These are phyloP conservation scores for Elsinoe fawcettii DNA, from an alignment of 2,329 filamentous ascomycete genomes.

Conservation along the genomic window DNA sequence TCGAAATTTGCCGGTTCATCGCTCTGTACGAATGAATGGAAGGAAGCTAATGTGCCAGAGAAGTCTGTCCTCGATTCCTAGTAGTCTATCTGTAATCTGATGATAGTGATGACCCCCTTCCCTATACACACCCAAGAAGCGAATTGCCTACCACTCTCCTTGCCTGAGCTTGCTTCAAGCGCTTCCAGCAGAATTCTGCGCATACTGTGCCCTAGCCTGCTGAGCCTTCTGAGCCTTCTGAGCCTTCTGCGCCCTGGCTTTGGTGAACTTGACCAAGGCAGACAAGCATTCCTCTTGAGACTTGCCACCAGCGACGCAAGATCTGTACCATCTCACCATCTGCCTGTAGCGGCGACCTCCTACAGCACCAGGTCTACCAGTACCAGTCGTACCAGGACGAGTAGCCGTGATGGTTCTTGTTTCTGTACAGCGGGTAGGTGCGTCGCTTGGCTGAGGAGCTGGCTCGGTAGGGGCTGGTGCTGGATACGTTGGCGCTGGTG, in stretches of 20 bases:
- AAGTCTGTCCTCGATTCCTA: no score
- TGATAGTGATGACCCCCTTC: no score
- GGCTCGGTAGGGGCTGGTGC: not conserved
- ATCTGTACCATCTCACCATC: not conserved
- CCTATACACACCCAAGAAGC: no score
- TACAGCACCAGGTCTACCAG: not conserved
- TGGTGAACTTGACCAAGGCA: not conserved
- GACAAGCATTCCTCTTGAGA: not conserved
- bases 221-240: not conserved
- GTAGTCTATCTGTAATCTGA: no score
- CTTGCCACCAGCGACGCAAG: slow-evolving; percentile 1
- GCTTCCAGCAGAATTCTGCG: not conserved
- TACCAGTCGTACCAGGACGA: not conserved
- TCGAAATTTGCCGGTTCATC: no score
- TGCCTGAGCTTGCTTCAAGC: not conserved
- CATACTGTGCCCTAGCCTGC: not conserved
- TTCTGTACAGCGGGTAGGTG: not conserved
- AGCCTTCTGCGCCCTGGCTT: not conserved
- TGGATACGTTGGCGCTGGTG: not conserved
- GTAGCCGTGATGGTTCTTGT: not conserved
- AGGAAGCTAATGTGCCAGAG: no score
- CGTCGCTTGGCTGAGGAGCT: not conserved
- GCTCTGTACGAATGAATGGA: no score
- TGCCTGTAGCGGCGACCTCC: not conserved
- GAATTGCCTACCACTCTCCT: no score